These are phyloP conservation scores for Fagopyrum homotropicum DNA, from an alignment of 148 eudicot genomes.

Conservation along the genomic window DNA sequence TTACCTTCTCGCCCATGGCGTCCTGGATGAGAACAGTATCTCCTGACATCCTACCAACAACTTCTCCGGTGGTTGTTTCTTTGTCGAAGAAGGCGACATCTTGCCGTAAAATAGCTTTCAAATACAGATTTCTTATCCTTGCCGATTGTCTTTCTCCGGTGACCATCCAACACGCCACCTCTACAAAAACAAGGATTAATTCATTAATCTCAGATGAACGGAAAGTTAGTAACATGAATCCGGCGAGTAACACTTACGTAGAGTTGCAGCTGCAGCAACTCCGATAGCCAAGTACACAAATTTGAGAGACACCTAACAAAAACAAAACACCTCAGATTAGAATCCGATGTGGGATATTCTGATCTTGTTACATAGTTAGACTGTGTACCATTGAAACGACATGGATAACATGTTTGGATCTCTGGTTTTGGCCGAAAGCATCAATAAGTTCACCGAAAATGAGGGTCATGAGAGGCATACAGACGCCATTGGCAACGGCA, in stretches of 20 bases:
- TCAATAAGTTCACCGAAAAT: slow-evolving; percentile 21
- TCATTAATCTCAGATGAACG: not conserved
- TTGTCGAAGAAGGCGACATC: slow-evolving; percentile 36
- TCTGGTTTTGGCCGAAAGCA: slow-evolving; percentile 21
- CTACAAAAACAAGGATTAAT: slow-evolving; percentile 12
- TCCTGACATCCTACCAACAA: slow-evolving; percentile 31
- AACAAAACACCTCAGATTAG: not conserved
- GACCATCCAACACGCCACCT: slow-evolving; percentile 41
- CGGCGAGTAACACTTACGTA: slow-evolving; percentile 27
- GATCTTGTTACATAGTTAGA: not conserved
- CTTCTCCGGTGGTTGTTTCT: slow-evolving; percentile 33
- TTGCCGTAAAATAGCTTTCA: slow-evolving; percentile 32
- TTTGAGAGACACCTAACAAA: slow-evolving; percentile 27
- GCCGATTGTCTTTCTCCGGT: slow-evolving; percentile 42
- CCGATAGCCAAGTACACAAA: slow-evolving; percentile 38
- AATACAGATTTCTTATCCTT: slow-evolving; percentile 30
- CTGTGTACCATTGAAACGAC: slow-evolving; percentile 11
- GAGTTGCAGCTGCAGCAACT: slow-evolving; percentile 28
- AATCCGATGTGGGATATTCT: not conserved
- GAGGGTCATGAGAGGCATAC: slow-evolving; percentile 22
- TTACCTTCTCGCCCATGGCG: slow-evolving; percentile 42
- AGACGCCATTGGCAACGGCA: slow-evolving; percentile 17
- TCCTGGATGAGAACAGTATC: slow-evolving; percentile 37
- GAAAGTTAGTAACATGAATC: not conserved
- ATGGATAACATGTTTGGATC: slow-evolving; percentile 1